A percentile compares a stretch with the other conserved stretches of the same genome.
Evolutionary conservation across 257 asterid genomes (phyloP).

Genomic region (Asclepias syriaca): DNA sequence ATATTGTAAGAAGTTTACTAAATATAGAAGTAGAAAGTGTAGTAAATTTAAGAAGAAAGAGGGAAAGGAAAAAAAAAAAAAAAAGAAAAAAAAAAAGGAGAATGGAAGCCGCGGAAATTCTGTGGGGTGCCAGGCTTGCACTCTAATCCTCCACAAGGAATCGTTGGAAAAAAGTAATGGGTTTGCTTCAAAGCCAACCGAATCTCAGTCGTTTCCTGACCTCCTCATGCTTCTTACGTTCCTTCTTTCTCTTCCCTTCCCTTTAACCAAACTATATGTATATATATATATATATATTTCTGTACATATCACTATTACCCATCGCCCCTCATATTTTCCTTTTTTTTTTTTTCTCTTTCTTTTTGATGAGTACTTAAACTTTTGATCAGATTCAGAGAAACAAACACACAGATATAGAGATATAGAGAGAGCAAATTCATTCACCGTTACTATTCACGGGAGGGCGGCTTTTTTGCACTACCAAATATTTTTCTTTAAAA

Average conservation of each 20-base stretch:
- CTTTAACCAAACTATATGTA: neutral
- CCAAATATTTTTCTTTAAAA: neutral
- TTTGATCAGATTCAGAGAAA: too few relatives aligned
- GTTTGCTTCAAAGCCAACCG: constrained; percentile 96
- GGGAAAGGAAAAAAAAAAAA: neutral
- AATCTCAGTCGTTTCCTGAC: constrained; percentile 45
- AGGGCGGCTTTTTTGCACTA: constrained; percentile 23
- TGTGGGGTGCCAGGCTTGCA: constrained; percentile 98
- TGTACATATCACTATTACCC: neutral
- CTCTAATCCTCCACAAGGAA: constrained; percentile 84
- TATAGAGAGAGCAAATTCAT: constrained; percentile 6
- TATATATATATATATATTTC: constrained; percentile 14
- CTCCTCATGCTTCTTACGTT: constrained; percentile 26
- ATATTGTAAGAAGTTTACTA: too few relatives aligned
- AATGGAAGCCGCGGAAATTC: constrained; percentile 33
- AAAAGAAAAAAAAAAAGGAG: constrained; percentile 5
- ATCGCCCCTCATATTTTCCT: neutral
- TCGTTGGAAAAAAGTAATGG: constrained; percentile 60
- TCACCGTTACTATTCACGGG: constrained; percentile 21
- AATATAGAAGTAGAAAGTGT: too few relatives aligned
- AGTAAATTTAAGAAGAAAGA: neutral
- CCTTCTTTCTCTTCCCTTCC: constrained; percentile 2
- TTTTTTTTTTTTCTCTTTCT: neutral
- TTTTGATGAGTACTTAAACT: neutral
- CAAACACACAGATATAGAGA: neutral